Percentiles rank a stretch among this genome's conserved stretches.
Evolutionary conservation across 495 filamentous ascomycete species (phyloP).

Genomic region (Penicillium flavigenum): DNA sequence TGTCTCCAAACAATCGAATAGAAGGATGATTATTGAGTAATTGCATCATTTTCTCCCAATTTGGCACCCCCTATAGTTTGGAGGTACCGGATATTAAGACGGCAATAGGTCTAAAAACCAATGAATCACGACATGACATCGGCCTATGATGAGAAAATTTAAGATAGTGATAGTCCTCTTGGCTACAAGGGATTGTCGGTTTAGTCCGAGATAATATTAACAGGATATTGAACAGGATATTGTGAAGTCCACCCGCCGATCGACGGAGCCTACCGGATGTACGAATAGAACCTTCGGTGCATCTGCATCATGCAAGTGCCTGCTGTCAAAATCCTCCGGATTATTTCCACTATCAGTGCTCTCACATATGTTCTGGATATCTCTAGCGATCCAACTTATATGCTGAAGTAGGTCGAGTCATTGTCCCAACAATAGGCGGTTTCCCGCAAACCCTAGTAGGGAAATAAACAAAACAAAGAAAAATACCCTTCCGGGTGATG

Average conservation of each 20-base stretch:
- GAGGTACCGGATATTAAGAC: neutral
- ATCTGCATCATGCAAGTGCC: neutral
- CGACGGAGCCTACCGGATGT: neutral
- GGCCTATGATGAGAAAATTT: neutral
- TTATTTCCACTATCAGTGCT: neutral
- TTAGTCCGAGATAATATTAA: neutral
- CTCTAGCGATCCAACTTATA: neutral
- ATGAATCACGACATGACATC: neutral
- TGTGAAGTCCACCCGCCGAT: conserved; percentile 1
- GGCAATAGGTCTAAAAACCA: neutral
- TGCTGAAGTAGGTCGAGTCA: neutral
- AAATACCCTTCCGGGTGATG: neutral
- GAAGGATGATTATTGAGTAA: neutral
- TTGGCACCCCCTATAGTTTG: neutral
- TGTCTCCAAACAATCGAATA: neutral
- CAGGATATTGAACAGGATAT: neutral
- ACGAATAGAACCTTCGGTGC: neutral
- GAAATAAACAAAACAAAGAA: neutral
- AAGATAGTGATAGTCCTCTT: conserved; percentile 9
- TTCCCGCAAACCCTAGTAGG: neutral
- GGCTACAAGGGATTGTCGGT: neutral
- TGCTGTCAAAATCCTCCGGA: neutral
- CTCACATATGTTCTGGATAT: neutral
- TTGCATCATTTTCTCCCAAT: neutral
- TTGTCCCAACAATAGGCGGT: neutral